A percentile compares a stretch with the other conserved stretches of the same genome.
phyloP scores from a whole-genome alignment of 2,329 filamentous ascomycete species.

The Tolypocladium inflatum region DNA sequence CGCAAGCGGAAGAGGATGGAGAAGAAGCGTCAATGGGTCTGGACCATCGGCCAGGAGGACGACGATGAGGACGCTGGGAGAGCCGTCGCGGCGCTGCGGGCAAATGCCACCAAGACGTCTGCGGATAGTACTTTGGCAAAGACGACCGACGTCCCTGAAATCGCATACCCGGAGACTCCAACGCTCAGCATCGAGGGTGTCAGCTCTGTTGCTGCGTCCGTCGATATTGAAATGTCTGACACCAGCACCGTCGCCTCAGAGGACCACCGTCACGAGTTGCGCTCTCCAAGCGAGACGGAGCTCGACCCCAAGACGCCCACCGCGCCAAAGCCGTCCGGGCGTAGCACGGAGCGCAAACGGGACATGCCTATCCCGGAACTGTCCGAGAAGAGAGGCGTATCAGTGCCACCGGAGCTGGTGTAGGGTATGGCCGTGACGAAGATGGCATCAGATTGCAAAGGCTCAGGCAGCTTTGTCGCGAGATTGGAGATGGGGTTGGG shows the following conservation, averaged over 20 bases:
- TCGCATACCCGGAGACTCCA: slow-evolving; percentile 19
- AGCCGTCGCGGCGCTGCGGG: slow-evolving; percentile 29
- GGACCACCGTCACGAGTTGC: slow-evolving; percentile 11
- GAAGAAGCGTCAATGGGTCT: slow-evolving; percentile 56
- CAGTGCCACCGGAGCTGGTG: background rate
- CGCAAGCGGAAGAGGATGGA: slow-evolving; percentile 46
- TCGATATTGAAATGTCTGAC: slow-evolving; percentile 43
- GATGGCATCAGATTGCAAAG: background rate
- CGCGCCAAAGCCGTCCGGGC: slow-evolving; percentile 8
- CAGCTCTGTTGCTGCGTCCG: slow-evolving; percentile 17
- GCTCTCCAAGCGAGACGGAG: slow-evolving; percentile 20
- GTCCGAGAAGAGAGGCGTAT: slow-evolving; percentile 4
- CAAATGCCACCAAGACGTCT: background rate
- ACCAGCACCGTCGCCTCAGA: slow-evolving; percentile 28
- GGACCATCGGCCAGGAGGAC: slow-evolving; percentile 51
- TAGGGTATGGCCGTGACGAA: background rate
- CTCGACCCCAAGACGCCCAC: slow-evolving; percentile 31
- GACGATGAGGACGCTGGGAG: slow-evolving; percentile 33
- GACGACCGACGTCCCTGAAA: slow-evolving; percentile 6
- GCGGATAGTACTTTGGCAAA: slow-evolving; percentile 6
- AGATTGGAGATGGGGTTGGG: background rate
- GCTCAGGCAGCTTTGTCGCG: background rate
- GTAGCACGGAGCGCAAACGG: slow-evolving; percentile 4
- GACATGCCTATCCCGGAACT: slow-evolving; percentile 16
- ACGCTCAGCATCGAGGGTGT: slow-evolving; percentile 32